Conservation (phyloP, 805 yeast species). For the Cyberlindnera mrakii region DNA sequence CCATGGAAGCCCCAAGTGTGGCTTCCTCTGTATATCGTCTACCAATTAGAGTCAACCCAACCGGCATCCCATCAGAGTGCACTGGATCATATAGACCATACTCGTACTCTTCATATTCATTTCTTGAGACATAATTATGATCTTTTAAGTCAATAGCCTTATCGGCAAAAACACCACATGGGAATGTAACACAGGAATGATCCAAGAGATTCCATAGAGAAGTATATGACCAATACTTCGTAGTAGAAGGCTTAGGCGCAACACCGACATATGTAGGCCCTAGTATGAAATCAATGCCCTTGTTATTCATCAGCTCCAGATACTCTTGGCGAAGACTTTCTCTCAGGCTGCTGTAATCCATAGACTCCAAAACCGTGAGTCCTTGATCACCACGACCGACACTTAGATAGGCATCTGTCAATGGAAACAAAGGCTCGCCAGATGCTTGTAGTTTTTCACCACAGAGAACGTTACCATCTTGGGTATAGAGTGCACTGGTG, state of each 20-base stretch:
- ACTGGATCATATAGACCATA: constrained; percentile 29
- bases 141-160: constrained; percentile 42
- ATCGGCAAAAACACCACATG: constrained; percentile 41
- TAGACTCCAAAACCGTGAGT: constrained; percentile 44
- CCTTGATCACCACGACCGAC: constrained; percentile 51
- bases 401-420: constrained; percentile 56
- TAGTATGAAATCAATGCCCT: constrained; percentile 57
- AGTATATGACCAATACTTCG: constrained; percentile 78
- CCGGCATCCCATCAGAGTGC: constrained; percentile 48
- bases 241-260: constrained; percentile 60
- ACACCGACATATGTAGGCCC: constrained; percentile 65
- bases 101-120: constrained; percentile 27
- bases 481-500: constrained; percentile 46
- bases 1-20: constrained; percentile 37
- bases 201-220: constrained; percentile 67
- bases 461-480: constrained; percentile 64
- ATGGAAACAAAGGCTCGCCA: constrained; percentile 67
- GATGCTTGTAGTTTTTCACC: constrained; percentile 44
- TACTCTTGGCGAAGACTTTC: constrained; percentile 58
- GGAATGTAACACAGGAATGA: constrained; percentile 58
- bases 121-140: constrained; percentile 11
- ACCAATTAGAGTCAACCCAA: constrained; percentile 43
- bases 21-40: constrained; percentile 45
- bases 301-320: constrained; percentile 42
- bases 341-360: constrained; percentile 47